These are phyloP conservation scores for Bertia moriformis DNA, from an alignment of 2,329 filamentous ascomycete species.

Conservation along the genomic window DNA sequence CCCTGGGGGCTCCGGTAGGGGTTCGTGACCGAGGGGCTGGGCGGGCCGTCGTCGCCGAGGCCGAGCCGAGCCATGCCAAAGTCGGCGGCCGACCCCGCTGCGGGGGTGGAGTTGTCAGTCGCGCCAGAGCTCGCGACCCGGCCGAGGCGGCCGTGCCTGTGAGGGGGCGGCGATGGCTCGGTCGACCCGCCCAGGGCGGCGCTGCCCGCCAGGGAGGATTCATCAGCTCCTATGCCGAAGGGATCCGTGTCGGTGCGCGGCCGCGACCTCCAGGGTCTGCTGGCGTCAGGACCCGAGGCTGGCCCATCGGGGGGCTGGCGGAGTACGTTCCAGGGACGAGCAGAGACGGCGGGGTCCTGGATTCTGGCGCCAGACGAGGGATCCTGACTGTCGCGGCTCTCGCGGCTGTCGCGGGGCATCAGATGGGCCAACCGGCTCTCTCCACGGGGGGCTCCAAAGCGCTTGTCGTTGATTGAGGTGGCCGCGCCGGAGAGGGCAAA, in stretches of 20 bases:
- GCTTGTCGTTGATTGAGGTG: slow-evolving; percentile 54
- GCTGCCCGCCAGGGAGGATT: slow-evolving; percentile 49
- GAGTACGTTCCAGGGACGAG: slow-evolving; percentile 24
- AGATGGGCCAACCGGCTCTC: slow-evolving; percentile 77
- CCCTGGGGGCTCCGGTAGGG: slow-evolving; percentile 88
- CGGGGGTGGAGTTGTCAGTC: too few species aligned
- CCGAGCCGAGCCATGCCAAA: slow-evolving; percentile 49
- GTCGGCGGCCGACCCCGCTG: slow-evolving; percentile 38
- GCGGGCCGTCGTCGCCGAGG: slow-evolving; percentile 50
- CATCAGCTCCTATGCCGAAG: too few species aligned
- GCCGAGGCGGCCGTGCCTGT: slow-evolving; percentile 14
- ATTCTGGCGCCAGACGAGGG: slow-evolving; percentile 28
- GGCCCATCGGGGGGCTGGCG: too few species aligned
- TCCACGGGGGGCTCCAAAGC: slow-evolving; percentile 51
- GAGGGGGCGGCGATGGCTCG: slow-evolving; percentile 34
- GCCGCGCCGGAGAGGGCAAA: slow-evolving; percentile 56
- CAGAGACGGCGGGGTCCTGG: too few species aligned
- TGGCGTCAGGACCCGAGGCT: slow-evolving; percentile 17
- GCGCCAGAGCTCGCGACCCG: too few species aligned
- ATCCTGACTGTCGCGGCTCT: slow-evolving; percentile 39
- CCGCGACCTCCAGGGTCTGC: slow-evolving; percentile 39
- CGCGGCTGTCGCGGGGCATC: slow-evolving; percentile 62
- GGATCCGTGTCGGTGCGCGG: slow-evolving; percentile 62
- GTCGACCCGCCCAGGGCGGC: slow-evolving; percentile 64
- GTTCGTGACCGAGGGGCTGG: slow-evolving; percentile 91